Evolutionary conservation across 441 rosid genomes (phyloP), one percentile per base, ranked within the genome.

Genomic region (Erodium trifolium): DNA sequence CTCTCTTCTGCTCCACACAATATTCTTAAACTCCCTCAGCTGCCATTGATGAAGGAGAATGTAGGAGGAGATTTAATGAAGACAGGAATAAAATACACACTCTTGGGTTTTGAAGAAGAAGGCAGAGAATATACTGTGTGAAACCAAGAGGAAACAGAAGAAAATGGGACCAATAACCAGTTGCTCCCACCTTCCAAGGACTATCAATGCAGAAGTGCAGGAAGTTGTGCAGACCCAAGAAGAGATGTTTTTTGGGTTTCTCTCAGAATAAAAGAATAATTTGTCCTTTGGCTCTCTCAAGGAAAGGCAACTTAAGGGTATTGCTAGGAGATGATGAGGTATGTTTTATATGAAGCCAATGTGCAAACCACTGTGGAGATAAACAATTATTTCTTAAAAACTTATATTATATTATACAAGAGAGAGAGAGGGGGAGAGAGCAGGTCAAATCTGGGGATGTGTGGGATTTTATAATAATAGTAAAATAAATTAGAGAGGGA

Each of bases 161-260:
- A 71, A 67, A 68, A 13, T 18, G 51, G 10, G 14, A 65, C 34
- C 34, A 31, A 31, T 64, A 81, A 62, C 45, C 49, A 7, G 34
- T 17, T 65, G 49, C 72, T 72, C 76, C 55, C 55, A 49, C 79
- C 77, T 70, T 63, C 63, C 45, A 9, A 73, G 55, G 76, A 73
- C 70, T 18, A 41, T 39, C 68, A 73, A 67, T 73, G 77, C 62
- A 63, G 55, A 13, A 8, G 60, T 13, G 76, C 70, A 70, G 74
- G 73, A 83, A 31, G 34, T 31, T 31, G 34, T 77, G 82, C 81
- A 73, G 77, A 75, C 65, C 84, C 87, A 77, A 87, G 88, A 82
- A 77, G 80, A 78, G 41, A 37, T 37, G 41, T 37, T 37, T 37
- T 37, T 37, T 37, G 41, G 41, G 41, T 37, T 37, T 37, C 41